phyloP scores from a whole-genome alignment of 768 basidiomycete genomes.

The Rhodosporidiobolus odoratus region DNA sequence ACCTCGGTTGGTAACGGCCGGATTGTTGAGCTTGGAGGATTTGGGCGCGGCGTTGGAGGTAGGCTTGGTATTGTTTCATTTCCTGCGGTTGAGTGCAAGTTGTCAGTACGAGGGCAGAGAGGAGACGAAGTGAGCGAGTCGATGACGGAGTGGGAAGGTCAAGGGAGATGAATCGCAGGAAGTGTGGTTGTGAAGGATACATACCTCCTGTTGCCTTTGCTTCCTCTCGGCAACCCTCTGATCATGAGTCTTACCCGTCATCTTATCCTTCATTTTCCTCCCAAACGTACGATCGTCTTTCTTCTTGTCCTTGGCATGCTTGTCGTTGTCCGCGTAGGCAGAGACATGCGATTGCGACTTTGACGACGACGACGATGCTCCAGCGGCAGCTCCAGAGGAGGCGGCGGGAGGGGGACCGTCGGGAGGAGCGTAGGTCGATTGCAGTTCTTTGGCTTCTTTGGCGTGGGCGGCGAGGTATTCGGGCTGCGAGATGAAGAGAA shows the following conservation, averaged over 20 bases:
- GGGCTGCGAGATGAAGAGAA: slow-evolving; percentile 1
- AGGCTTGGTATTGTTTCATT: slow-evolving; percentile 16
- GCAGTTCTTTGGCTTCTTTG: slow-evolving; percentile 10
- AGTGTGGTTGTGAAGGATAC: too few species aligned
- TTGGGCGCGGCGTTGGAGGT: slow-evolving; percentile 26
- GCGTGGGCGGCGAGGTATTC: slow-evolving; percentile 32
- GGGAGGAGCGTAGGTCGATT: background rate
- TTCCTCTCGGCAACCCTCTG: slow-evolving; percentile 22
- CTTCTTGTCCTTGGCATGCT: background rate
- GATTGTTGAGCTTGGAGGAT: slow-evolving; percentile 5
- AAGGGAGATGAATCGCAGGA: too few species aligned
- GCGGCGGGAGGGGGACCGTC: background rate
- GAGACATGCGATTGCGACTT: background rate
- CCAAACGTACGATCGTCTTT: slow-evolving; percentile 37
- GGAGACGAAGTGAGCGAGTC: background rate
- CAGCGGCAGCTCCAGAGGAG: too few species aligned
- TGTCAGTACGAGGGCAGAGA: background rate
- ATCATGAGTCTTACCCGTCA: slow-evolving; percentile 37
- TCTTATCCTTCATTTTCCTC: slow-evolving; percentile 38
- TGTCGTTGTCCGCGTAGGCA: background rate
- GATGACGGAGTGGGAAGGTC: background rate
- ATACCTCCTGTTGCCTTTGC: slow-evolving; percentile 26
- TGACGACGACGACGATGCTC: background rate
- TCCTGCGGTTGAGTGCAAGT: background rate
- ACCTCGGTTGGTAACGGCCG: slow-evolving; percentile 6